Conservation (phyloP, 1,284 basidiomycete species). For the Gomphus bonarii region DNA sequence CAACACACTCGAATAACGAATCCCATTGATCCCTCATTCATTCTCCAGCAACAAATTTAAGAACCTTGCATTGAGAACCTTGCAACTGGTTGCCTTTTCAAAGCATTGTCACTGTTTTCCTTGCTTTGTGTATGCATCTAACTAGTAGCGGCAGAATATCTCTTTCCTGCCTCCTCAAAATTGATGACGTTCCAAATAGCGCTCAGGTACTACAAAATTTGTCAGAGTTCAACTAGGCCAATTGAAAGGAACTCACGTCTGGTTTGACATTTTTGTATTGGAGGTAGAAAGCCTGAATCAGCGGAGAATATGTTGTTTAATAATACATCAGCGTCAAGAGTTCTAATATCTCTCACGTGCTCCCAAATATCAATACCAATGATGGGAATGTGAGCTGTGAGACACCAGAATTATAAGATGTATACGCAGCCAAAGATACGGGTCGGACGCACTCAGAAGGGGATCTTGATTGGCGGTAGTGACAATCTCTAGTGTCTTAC, state of each 20-base stretch:
- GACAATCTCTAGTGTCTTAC: conserved; percentile 59
- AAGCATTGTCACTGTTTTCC: background rate
- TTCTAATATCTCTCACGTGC: conserved; percentile 26
- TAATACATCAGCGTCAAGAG: background rate
- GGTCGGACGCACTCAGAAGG: conserved; percentile 34
- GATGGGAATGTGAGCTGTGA: conserved; percentile 51
- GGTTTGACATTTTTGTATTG: conserved; percentile 71
- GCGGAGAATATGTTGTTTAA: background rate
- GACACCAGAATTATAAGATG: background rate
- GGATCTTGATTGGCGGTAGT: conserved; percentile 91
- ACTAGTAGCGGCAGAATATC: conserved; percentile 39
- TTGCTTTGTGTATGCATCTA: background rate
- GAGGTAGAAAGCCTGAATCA: conserved; percentile 24
- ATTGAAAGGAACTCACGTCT: conserved; percentile 38
- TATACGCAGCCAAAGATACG: background rate
- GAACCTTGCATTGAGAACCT: too few relatives aligned
- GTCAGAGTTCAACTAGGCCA: background rate
- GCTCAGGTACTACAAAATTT: conserved; percentile 46
- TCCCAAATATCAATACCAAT: conserved; percentile 89
- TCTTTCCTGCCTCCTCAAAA: conserved; percentile 70
- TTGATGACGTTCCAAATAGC: conserved; percentile 81
- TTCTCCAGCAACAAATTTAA: conserved; percentile 28
- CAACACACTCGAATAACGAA: too few relatives aligned
- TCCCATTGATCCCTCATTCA: too few relatives aligned
- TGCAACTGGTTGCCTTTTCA: too few relatives aligned